Base-by-base conservation (phyloP, 2,329 filamentous ascomycete species). In the Diaporthe sp. region DNA sequence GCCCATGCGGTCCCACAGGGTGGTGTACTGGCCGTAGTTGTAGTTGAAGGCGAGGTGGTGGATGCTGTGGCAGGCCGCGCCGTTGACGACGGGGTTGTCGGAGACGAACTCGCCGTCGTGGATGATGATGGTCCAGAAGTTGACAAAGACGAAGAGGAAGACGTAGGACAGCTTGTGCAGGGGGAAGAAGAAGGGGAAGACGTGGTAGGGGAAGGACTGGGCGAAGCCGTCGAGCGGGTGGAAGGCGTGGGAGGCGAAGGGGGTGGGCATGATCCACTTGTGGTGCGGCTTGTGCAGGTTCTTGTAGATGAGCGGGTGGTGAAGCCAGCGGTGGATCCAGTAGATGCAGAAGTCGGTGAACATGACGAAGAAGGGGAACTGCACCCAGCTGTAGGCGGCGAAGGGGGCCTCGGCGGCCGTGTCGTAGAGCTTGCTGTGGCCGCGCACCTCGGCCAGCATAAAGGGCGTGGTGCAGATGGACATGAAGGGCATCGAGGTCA, bases 191-290 rank as follows among this genome's bases (percentile, higher is more conserved):
- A 98, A 95, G 5, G 96, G 95, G 87, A 96, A 98, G 79, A 98
- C 80, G 86, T 98, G 96, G 87, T 98, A 98, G 0, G 96, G 96
- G 62, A 98, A 83, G 76, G 94, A 94, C 87, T 98, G 96, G 15
- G 92, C 90, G 86, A 93, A 98, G 82, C 96, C 96, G 82, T 98
- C 96, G 71, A 98, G 84, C 1, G 96, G 96, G 87, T 98, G 95
- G 90, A 98, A 98, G 75, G 96, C 96, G 82, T 98, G 94, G 80
- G 93, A 95, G 57, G 96, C 96, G 84, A 92, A 98, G 0, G 96
- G 96, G 4, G 95, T 98, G 4, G 96, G 96, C 95, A 98, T 97
- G 86, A 98, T 98, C 96, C 96, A 98, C 88, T 98, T 98, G 92
- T 98, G 96, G 86, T 98, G 96, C 79, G 95, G 93, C 91, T 98